These are phyloP conservation scores for Babesia bovis DNA, from an alignment of 169 alveolate genomes.

Conservation along the genomic window DNA sequence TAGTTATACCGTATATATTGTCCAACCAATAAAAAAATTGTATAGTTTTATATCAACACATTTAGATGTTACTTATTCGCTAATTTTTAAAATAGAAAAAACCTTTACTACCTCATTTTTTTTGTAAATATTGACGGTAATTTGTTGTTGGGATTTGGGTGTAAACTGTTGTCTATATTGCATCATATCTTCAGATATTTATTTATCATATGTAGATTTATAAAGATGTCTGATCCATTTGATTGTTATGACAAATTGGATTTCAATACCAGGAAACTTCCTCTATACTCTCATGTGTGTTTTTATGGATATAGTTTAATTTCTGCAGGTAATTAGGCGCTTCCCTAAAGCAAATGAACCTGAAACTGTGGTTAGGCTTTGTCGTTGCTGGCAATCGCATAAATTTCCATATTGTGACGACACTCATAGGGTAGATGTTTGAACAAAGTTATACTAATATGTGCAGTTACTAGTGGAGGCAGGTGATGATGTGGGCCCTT, in stretches of 20 bases:
- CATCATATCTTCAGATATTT: too few species aligned
- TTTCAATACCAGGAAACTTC: constrained; percentile 73
- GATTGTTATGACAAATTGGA: constrained; percentile 70
- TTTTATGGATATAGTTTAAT: neutral
- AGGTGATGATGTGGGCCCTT: constrained; percentile 81
- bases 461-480: constrained; percentile 70
- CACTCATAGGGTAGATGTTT: constrained; percentile 79
- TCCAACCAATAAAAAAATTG: too few species aligned
- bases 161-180: too few species aligned
- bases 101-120: too few species aligned
- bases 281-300: constrained; percentile 73
- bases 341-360: constrained; percentile 68
- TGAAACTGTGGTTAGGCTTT: constrained; percentile 71
- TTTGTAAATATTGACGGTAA: too few species aligned
- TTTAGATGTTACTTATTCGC: too few species aligned
- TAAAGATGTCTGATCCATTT: constrained; percentile 70
- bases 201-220: too few species aligned
- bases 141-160: too few species aligned
- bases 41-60: too few species aligned
- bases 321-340: constrained; percentile 28
- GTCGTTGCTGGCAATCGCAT: constrained; percentile 86
- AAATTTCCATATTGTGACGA: constrained; percentile 85
- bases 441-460: neutral
- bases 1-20: too few species aligned
- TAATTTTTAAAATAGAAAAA: too few species aligned